A percentile compares a stretch with the other conserved stretches of the same genome.
Conservation (phyloP, 345 rosid species). For the Erodium maritimum region DNA sequence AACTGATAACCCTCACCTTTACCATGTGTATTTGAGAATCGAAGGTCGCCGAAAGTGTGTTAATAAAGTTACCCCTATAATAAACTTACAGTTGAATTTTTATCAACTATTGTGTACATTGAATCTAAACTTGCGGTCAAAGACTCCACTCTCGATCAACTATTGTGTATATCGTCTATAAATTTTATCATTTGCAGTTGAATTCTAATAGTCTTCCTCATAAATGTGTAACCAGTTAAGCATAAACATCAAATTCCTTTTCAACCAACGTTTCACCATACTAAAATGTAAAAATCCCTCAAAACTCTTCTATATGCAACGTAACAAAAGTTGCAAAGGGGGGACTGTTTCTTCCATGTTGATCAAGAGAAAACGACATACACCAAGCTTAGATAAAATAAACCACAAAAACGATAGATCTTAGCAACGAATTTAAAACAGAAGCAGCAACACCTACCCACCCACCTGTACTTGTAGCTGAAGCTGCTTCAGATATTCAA, state of each 20-base stretch:
- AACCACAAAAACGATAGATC: background rate
- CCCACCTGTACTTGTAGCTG: constrained; percentile 75
- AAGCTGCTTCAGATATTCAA: constrained; percentile 74
- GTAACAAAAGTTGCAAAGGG: background rate
- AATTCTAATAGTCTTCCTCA: background rate
- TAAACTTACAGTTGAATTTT: too few relatives aligned
- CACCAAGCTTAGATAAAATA: background rate
- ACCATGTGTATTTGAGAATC: too few relatives aligned
- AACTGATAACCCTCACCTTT: too few relatives aligned
- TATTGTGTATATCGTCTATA: background rate
- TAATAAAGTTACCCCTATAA: too few relatives aligned
- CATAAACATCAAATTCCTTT: background rate
- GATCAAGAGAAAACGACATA: background rate
- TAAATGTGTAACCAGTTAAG: background rate
- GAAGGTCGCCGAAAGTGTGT: too few relatives aligned
- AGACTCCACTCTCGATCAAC: background rate
- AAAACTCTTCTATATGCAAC: background rate
- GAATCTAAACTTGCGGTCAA: too few relatives aligned
- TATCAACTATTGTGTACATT: too few relatives aligned
- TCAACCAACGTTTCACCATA: background rate
- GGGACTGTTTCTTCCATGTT: too few relatives aligned
- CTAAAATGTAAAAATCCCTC: background rate
- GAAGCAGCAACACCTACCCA: background rate
- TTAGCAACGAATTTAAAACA: background rate
- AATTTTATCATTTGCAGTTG: background rate